A percentile compares a stretch with the other conserved stretches of the same genome.
phyloP scores from a whole-genome alignment of 2,329 filamentous ascomycete genomes.

The Beauveria medogensis region DNA sequence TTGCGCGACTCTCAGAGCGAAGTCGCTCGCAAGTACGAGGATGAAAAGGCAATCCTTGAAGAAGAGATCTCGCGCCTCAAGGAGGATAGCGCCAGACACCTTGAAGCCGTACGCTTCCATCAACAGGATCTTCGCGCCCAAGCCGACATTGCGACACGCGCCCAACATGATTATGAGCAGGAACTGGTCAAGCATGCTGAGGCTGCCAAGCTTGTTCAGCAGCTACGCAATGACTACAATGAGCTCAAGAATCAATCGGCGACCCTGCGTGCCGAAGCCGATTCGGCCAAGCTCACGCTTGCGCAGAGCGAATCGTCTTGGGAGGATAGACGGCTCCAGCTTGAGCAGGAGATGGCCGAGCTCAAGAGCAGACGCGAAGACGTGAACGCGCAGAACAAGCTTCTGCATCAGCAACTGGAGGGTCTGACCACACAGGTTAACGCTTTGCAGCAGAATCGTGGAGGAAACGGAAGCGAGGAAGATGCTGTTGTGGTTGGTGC shows the following conservation, averaged over 20 bases:
- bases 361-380: constrained; percentile 74
- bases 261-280: constrained; percentile 68
- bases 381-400: constrained; percentile 78
- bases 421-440: constrained; percentile 72
- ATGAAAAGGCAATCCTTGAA: constrained; percentile 74
- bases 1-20: constrained; percentile 78
- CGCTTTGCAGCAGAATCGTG: constrained; percentile 67
- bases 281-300: constrained; percentile 74
- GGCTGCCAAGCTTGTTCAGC: constrained; percentile 78
- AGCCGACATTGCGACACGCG: constrained; percentile 84
- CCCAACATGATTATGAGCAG: constrained; percentile 90
- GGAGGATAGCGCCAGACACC: constrained; percentile 73
- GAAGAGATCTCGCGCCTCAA: constrained; percentile 73
- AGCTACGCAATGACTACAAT: constrained; percentile 72
- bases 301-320: constrained; percentile 79
- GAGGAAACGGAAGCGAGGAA: constrained; percentile 40
- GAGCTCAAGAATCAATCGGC: constrained; percentile 72
- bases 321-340: constrained; percentile 69
- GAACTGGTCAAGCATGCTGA: constrained; percentile 94
- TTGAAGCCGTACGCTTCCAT: constrained; percentile 73
- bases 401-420: constrained; percentile 85
- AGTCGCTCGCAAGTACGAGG: constrained; percentile 59
- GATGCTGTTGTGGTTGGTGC: constrained; percentile 46
- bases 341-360: constrained; percentile 78
- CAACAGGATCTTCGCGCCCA: constrained; percentile 89